A percentile compares a stretch with the other conserved stretches of the same genome.
These are phyloP conservation scores for Globisporangium takayamanum DNA, from an alignment of 352 stramenopile species.

Conservation along the genomic window DNA sequence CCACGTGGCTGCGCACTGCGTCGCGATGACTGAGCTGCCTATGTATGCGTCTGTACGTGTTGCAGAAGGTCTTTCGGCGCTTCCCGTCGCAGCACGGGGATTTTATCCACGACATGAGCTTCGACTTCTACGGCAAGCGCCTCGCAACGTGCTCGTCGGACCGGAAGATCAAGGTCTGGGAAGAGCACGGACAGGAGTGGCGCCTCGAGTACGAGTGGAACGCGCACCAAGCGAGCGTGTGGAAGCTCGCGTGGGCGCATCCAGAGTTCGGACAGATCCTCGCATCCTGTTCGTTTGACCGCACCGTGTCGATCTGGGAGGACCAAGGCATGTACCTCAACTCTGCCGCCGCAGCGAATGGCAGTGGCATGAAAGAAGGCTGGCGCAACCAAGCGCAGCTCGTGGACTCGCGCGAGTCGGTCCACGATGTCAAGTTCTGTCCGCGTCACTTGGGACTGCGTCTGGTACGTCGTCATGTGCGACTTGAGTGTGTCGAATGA, in stretches of 20 bases:
- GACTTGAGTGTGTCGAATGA: not conserved
- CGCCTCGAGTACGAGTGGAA: constrained; percentile 87
- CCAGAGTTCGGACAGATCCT: constrained; percentile 95
- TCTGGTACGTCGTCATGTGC: constrained; percentile 41
- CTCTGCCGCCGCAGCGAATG: constrained; percentile 4
- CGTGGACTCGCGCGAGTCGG: constrained; percentile 88
- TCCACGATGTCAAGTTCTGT: constrained; percentile 95
- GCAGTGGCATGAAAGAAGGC: constrained; percentile 36
- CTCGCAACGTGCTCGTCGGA: constrained; percentile 90
- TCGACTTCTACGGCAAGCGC: constrained; percentile 90
- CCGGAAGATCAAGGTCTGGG: constrained; percentile 90
- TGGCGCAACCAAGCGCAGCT: constrained; percentile 86
- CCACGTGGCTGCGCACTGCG: not conserved
- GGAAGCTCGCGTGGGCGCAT: constrained; percentile 92
- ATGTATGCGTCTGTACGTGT: not conserved
- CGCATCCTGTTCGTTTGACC: constrained; percentile 91
- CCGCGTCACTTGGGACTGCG: constrained; percentile 90
- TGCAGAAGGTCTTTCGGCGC: constrained; percentile 69
- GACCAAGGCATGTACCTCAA: constrained; percentile 75
- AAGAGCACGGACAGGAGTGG: constrained; percentile 81
- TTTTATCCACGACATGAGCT: constrained; percentile 91
- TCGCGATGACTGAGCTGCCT: not conserved
- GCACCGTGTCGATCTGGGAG: constrained; percentile 94
- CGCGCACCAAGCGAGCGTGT: constrained; percentile 88
- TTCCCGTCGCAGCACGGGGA: constrained; percentile 86